Base-by-base conservation (phyloP, 1,284 basidiomycete genomes). In the Marasmius fiardii region DNA sequence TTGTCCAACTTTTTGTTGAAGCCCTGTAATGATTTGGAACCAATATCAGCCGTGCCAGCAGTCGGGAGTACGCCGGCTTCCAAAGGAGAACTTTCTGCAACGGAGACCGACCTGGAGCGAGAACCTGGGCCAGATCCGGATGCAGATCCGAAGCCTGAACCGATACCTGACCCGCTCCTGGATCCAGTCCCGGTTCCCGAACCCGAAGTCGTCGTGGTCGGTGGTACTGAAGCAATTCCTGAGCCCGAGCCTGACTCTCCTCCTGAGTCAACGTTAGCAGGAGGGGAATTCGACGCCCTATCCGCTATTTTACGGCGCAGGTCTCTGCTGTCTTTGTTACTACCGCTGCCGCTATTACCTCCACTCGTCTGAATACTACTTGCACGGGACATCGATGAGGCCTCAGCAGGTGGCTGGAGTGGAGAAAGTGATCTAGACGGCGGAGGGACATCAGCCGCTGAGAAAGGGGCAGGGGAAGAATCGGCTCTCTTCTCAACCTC, bases 401-500 rank as follows among this genome's bases (percentile, higher is more conserved):
- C 33, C 7, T n/a, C 16, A 35, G 14, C 50, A n/a, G 5, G n/a
- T 6, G 39, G 20, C n/a, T n/a, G 16, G 12, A 8, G 16, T n/a
- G 55, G 55, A 10, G 55, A 53, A 4, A 57, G 31, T 18, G 55
- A 57, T 33, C 55, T 57, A 21, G 55, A 53, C 10, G 45, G 35
- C n/a, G 51, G 51, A 2, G 45, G 37, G 5, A 41, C 44, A 41
- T 47, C 37, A 6, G 18, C 14, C 18, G 18, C 28, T 4, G 41
- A 11, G 35, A 49, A 43, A 12, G 55, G 52, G 5, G 51, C 45
- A 18, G 55, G 55, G 2, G 55, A 53, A 33, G 10, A 18, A 12
- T 20, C 47, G 14, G 47, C 23, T 49, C 47, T 26, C 23, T 26
- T 28, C 23, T 49, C 47, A 16, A 14, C 28, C 14, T 31, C 47